Evolutionary conservation across 345 rosid genomes (phyloP).

Genomic region (Lumnitzera littorea): DNA sequence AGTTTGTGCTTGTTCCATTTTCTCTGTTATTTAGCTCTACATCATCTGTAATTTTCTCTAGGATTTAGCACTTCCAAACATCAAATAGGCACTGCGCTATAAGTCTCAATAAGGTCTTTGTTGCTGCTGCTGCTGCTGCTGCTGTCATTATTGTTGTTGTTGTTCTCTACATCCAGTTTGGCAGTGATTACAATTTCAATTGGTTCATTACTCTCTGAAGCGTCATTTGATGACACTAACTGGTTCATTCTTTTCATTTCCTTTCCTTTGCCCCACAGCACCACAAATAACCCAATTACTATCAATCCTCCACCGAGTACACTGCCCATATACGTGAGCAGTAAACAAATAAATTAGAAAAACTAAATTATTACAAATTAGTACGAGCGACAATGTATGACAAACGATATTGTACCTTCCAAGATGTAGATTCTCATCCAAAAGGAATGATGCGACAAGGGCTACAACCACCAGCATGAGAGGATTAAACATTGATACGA

Average conservation of each 20-base stretch:
- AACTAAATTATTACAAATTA: no score
- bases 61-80: no score
- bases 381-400: neutral
- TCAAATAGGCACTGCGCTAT: no score
- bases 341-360: neutral
- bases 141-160: no score
- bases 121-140: no score
- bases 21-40: no score
- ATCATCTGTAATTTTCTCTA: no score
- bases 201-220: neutral
- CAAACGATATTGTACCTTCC: conserved; percentile 22
- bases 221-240: neutral
- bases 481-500: conserved; percentile 26
- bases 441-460: conserved; percentile 11
- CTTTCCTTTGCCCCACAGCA: conserved; percentile 25
- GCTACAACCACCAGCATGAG: conserved; percentile 20
- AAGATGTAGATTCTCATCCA: conserved; percentile 24
- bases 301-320: conserved; percentile 18
- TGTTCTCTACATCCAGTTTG: no score
- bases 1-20: no score
- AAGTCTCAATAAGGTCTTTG: no score
- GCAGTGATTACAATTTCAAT: neutral
- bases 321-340: conserved; percentile 3
- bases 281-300: conserved; percentile 16
- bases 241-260: conserved; percentile 9